Base-by-base conservation (phyloP, 1,139 yeast species). In the Suhomyces atakaporum region DNA sequence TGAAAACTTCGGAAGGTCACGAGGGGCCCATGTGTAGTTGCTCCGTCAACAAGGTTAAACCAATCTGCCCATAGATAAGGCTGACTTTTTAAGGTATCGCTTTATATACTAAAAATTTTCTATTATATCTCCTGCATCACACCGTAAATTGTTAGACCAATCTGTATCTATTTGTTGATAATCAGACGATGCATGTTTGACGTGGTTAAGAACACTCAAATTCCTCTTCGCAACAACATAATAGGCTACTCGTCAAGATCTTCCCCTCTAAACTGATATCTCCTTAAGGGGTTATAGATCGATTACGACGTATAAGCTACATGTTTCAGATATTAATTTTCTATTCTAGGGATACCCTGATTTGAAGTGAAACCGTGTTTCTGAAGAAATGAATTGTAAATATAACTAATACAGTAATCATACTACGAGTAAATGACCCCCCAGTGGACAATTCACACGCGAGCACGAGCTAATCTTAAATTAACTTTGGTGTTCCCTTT, bases 401-500 rank as follows among this genome's bases (percentile, higher is more conserved):
- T n/a, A 24, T n/a, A 24, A 24, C n/a, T 24, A 12, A 24, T 10
- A 24, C 12, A 11, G 26, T 24, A 24, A 12, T 12, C n/a, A n/a
- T 5, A 12, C 15, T 12, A 22, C n/a, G 5, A 10, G 12, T 22
- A n/a, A 19, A 18, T 11, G 14, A 11, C 23, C 5, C 8, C 31
- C 5, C 9, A 12, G 14, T n/a, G 15, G 12, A 10, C 11, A 7
- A 11, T 19, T 29, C 16, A 34, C 8, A 27, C 28, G 39, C 65
- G 47, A 5, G 44, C 41, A 41, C 66, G 47, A 8, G 55, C 52
- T 34, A 66, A 52, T 28, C 44, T 51, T 39, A 66, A 57, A 36
- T 49, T 55, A 8, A 62, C 62, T 43, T 65, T 66, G n/a, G 44
- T 41, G 23, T 42, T 48, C 3, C 44, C 33, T 36, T 56, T 60